A percentile compares a stretch with the other conserved stretches of the same genome.
Conservation (phyloP, 73 alveolate genomes). For the Diophrys sp. region DNA sequence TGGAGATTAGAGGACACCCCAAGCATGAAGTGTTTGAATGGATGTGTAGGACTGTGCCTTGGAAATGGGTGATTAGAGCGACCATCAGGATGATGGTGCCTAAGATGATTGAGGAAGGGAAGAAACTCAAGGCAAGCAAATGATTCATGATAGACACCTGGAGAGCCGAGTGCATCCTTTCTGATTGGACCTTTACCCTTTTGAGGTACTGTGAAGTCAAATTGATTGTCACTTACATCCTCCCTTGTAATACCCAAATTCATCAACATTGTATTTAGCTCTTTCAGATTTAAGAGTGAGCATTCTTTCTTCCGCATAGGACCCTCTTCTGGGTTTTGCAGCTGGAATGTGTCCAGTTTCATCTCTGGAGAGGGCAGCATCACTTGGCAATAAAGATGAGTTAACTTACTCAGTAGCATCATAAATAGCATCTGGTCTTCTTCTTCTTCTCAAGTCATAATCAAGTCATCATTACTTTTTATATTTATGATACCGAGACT, state of each 20-base stretch:
- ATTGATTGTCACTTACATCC: too few species aligned
- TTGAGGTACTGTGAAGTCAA: too few species aligned
- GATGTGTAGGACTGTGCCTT: too few species aligned
- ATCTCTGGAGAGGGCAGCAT: constrained; percentile 6
- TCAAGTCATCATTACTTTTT: constrained; percentile 1
- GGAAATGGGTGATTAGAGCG: too few species aligned
- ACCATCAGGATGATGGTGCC: background rate
- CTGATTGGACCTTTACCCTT: constrained; percentile 49
- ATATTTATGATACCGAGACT: constrained; percentile 23
- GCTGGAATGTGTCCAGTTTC: constrained; percentile 18
- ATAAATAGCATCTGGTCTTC: background rate
- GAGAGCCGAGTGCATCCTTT: constrained; percentile 43
- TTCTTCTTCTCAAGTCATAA: constrained; percentile 14
- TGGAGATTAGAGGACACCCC: background rate
- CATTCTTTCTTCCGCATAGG: constrained; percentile 18
- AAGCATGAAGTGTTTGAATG: background rate
- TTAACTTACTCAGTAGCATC: too few species aligned
- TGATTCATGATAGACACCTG: constrained; percentile 57
- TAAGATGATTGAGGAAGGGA: background rate
- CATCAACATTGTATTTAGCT: constrained; percentile 54
- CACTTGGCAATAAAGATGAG: too few species aligned
- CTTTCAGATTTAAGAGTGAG: constrained; percentile 1
- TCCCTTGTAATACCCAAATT: constrained; percentile 69
- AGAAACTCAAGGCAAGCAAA: too few species aligned
- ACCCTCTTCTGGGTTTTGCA: constrained; percentile 17